phyloP scores from a whole-genome alignment of 225 moss, liverwort and hornwort genomes.

The Pseudoscleropodium purum region DNA sequence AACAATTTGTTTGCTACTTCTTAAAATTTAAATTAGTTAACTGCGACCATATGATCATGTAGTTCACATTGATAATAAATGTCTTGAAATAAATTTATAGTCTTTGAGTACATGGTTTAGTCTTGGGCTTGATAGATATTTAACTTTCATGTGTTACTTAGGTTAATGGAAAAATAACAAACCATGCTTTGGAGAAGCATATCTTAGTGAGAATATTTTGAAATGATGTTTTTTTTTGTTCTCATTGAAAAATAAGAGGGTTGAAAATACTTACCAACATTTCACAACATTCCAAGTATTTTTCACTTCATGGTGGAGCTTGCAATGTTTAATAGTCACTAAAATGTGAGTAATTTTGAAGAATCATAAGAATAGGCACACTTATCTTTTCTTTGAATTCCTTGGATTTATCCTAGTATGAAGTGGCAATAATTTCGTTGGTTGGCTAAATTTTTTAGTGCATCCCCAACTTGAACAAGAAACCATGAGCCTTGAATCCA shows the following conservation, averaged over 20 bases:
- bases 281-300: not conserved
- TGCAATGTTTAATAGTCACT: fast-evolving
- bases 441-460: not conserved
- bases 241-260: not conserved
- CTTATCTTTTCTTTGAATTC: not conserved
- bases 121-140: not conserved
- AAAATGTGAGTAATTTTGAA: not conserved
- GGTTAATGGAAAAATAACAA: not conserved
- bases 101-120: not conserved
- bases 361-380: not conserved
- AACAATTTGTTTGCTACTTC: not conserved
- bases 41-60: not conserved
- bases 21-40: not conserved
- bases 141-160: not conserved
- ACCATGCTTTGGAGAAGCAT: not conserved
- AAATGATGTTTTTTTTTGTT: not conserved
- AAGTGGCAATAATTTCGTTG: not conserved
- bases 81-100: too few relatives aligned
- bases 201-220: not conserved
- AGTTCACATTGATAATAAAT: not conserved
- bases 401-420: not conserved
- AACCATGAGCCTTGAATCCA: not conserved
- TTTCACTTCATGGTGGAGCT: not conserved
- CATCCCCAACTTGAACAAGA: not conserved
- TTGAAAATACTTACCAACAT: not conserved